Evolutionary conservation across 371 early-diverging fungal species (phyloP), one percentile per base, ranked within the genome.

Genomic region (Mucor piriformis): DNA sequence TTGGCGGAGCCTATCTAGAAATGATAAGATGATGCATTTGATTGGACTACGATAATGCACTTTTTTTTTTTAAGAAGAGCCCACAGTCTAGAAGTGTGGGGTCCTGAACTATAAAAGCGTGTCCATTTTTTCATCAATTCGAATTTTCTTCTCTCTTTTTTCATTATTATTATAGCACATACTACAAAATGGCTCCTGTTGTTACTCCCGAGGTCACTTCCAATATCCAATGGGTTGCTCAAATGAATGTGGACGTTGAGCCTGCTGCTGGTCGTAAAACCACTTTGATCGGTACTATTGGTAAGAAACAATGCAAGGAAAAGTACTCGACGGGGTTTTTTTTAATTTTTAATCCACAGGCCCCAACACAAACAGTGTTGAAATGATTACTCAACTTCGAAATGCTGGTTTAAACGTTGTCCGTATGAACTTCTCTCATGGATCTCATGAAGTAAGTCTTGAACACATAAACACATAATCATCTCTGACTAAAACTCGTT

Each of bases 371-470:
- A 91, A 93, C 82, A 83, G 74, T 37, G 88, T 92, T 38, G 95
- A 95, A 70, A 88, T 85, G 84, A 79, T 97, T 46, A 86, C 84
- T 38, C 83, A 91, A 72, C 84, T 97, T 61, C 85, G 93, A 66
- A 83, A 92, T 63, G 91, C 94, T 13, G 99, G 99, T 52, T 92
- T 99, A 88, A 95, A 93, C 76, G 92, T 99, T 59, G 94, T 91
- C 50, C 91, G 99, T 62, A 90, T 93, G 92, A 77, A 81, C 85
- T 96, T 97, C 68, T 95, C 95, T 38, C 97, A 97, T 79, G 97
- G 97, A 24, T 84, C 90, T 54, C 89, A 97, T 74, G 96, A 95
- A 73, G 88, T 88, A 75, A 50, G 56, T 55, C 43, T 11, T n/a
- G 13, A 13, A 37, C n/a, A 37, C 6, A 37, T 37, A 37, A 13